phyloP scores from a whole-genome alignment of 805 yeast genomes.

The Kockiozyma suomiensis region DNA sequence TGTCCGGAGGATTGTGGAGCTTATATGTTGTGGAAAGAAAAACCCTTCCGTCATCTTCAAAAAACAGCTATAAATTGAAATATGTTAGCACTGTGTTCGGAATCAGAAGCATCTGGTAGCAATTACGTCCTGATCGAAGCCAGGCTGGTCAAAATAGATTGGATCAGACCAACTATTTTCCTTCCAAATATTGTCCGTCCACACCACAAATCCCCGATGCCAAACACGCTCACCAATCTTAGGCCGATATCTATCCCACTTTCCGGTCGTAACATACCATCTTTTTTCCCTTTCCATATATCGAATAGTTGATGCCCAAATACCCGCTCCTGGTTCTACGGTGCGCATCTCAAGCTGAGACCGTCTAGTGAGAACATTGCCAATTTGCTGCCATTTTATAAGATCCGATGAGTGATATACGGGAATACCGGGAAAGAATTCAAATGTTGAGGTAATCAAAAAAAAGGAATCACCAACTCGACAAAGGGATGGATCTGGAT shows the following conservation, averaged over 20 bases:
- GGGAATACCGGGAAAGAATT: constrained; percentile 11
- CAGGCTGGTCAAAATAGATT: constrained; percentile 8
- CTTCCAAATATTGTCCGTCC: constrained; percentile 16
- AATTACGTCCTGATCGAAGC: constrained; percentile 12
- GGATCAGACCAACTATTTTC: constrained; percentile 13
- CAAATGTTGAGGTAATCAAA: constrained; percentile 7
- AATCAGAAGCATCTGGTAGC: no score
- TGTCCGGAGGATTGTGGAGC: constrained; percentile 6
- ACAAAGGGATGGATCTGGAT: constrained; percentile 15
- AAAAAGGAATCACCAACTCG: constrained; percentile 4
- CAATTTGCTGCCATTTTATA: not conserved
- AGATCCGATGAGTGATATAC: constrained; percentile 8
- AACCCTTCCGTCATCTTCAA: constrained; percentile 4
- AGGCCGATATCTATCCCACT: constrained; percentile 17
- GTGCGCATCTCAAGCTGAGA: constrained; percentile 14
- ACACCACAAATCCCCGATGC: constrained; percentile 15
- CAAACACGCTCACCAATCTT: constrained; percentile 2
- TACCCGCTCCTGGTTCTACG: constrained; percentile 15
- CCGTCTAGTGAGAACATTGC: constrained; percentile 1
- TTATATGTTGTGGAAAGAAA: constrained; percentile 13
- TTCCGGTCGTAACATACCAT: constrained; percentile 7
- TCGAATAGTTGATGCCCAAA: constrained; percentile 16
- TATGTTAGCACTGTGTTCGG: no score
- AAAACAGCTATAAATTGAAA: not conserved
- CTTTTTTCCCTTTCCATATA: constrained; percentile 5